A percentile compares a stretch with the other conserved stretches of the same genome.
phyloP scores from a whole-genome alignment of 495 filamentous ascomycete genomes.

The Choiromyces venosus region DNA sequence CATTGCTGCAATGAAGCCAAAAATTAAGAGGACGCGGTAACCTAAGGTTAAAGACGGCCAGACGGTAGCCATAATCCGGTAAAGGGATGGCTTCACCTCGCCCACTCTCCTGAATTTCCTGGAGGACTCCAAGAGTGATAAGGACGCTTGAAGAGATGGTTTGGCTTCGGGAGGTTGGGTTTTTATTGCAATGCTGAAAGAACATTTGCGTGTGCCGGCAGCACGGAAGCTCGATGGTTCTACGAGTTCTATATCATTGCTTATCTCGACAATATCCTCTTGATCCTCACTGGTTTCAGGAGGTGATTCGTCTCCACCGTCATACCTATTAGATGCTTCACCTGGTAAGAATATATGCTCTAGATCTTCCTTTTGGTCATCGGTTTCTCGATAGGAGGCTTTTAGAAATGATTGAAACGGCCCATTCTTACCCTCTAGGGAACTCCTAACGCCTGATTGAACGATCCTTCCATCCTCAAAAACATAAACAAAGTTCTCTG shows the following conservation, averaged over 20 bases:
- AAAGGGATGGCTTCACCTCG: constrained; percentile 45
- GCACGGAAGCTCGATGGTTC: background rate
- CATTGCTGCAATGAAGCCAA: constrained; percentile 58
- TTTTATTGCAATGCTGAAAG: constrained; percentile 2
- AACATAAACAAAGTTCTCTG: constrained; percentile 73
- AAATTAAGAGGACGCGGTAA: constrained; percentile 53
- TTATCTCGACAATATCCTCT: constrained; percentile 9
- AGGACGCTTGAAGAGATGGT: background rate
- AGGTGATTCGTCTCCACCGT: background rate
- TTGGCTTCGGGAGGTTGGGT: constrained; percentile 10
- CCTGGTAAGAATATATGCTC: background rate
- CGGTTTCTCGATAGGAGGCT: constrained; percentile 18
- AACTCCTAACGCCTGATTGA: constrained; percentile 56
- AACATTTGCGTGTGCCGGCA: background rate
- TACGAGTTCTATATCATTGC: background rate
- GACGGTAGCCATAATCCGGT: constrained; percentile 63
- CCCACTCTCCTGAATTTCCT: background rate
- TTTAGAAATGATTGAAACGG: constrained; percentile 29
- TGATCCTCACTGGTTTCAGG: constrained; percentile 23
- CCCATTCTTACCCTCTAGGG: constrained; percentile 45
- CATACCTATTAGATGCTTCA: background rate
- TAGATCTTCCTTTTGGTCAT: constrained; percentile 6
- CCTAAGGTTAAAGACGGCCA: constrained; percentile 58
- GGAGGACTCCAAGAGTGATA: background rate
- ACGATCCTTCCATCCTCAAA: constrained; percentile 65